Base-by-base conservation (phyloP, 495 filamentous ascomycete genomes). In the Filosporella fistucella region DNA sequence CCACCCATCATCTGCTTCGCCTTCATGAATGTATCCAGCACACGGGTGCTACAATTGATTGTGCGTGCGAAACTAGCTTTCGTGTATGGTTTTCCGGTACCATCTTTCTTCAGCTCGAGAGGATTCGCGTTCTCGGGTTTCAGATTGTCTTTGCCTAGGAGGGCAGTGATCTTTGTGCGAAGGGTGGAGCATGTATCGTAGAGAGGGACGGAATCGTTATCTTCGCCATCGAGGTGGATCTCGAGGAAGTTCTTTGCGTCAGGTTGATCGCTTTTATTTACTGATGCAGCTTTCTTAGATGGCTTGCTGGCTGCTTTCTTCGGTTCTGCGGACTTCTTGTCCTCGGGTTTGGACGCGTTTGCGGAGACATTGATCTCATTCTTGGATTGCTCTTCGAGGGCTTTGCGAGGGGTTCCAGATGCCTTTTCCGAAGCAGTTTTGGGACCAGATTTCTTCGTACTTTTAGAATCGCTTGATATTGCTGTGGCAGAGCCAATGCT, bases 121-220 rank as follows among this genome's bases (percentile, higher is more conserved):
- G 48, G 48, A 16, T 37, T 43, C 1, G 20, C 40, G 21, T 51
- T 51, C 40, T 45, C 48, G 4, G 48, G 48, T 22, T 51, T 51
- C 29, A 76, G 57, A 39, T 66, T 69, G 24, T 67, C 59, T 34
- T 68, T 68, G 30, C 62, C 63, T 2, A 82, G 64, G 25, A 79
- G 66, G 0, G 68, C 65, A 33, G 62, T 63, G 45, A 82, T 75
- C 62, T 80, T 81, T 33, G 62, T 62, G 7, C 74, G 71, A 26
- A 82, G 54, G 45, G 75, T 74, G 54, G 80, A 71, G 55, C 75
- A 82, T n/a, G 71, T 74, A 44, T 81, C 75, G 56, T 63, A 76
- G 20, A 78, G 55, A 4, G 59, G 57, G 5, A 80, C 67, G 3
- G 16, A 29, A 10, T 54, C 51, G 17, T 22, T 24, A 8, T 65